Conservation (phyloP, 2,329 filamentous ascomycete genomes). For the Tolypocladium nubicola region DNA sequence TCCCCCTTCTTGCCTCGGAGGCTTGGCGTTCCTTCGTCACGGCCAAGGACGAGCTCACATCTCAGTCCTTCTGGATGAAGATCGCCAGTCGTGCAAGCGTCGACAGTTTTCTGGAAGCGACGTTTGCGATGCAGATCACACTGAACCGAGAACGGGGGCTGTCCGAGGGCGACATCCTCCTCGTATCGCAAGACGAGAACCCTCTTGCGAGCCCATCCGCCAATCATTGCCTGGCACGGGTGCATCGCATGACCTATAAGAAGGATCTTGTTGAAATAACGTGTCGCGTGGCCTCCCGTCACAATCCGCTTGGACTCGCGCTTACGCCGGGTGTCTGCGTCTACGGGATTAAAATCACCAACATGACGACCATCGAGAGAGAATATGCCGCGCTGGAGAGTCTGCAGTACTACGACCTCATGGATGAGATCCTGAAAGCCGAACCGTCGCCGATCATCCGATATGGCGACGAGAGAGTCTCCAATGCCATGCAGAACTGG, state of each 20-base stretch:
- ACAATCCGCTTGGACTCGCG: slow-evolving; percentile 48
- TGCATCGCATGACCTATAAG: slow-evolving; percentile 72
- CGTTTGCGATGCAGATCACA: slow-evolving; percentile 63
- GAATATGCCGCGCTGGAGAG: slow-evolving; percentile 89
- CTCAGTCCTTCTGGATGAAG: slow-evolving; percentile 77
- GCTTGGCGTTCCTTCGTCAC: slow-evolving; percentile 93
- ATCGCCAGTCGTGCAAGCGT: slow-evolving; percentile 81
- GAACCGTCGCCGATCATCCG: slow-evolving; percentile 81
- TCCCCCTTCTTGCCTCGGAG: slow-evolving; percentile 81
- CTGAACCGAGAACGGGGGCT: slow-evolving; percentile 64
- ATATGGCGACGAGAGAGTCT: slow-evolving; percentile 65
- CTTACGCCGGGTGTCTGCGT: slow-evolving; percentile 62
- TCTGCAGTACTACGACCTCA: slow-evolving; percentile 90
- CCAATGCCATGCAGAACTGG: slow-evolving; percentile 64
- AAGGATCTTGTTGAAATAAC: slow-evolving; percentile 74
- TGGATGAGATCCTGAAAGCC: slow-evolving; percentile 81
- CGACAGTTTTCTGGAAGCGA: slow-evolving; percentile 87
- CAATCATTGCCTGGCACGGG: slow-evolving; percentile 76
- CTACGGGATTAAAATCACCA: slow-evolving; percentile 74
- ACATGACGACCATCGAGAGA: slow-evolving; percentile 87
- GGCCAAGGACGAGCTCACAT: slow-evolving; percentile 73
- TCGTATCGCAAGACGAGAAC: slow-evolving; percentile 65
- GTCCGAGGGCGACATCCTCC: slow-evolving; percentile 77
- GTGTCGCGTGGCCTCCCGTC: slow-evolving; percentile 66
- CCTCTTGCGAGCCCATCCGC: slow-evolving; percentile 57